A percentile compares a stretch with the other conserved stretches of the same genome.
These are phyloP conservation scores for Peribolospora baueri DNA, from an alignment of 768 basidiomycete genomes.

Conservation along the genomic window DNA sequence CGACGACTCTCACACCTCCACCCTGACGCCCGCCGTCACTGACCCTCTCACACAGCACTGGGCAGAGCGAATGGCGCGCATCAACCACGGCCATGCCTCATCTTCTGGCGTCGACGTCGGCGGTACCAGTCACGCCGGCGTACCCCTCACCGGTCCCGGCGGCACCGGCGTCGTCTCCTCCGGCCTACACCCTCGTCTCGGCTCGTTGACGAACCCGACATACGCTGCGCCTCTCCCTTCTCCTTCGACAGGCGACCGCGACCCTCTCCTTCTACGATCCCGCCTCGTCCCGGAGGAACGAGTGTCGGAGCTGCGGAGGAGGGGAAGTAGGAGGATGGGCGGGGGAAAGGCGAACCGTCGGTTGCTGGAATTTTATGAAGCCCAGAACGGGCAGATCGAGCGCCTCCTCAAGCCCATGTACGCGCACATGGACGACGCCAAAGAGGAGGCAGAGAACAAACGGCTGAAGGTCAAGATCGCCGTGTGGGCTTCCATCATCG, in stretches of 20 bases:
- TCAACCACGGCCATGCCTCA: too few relatives aligned
- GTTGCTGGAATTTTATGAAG: constrained; percentile 15
- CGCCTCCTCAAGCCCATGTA: constrained; percentile 78
- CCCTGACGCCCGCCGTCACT: too few relatives aligned
- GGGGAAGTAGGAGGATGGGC: constrained; percentile 34
- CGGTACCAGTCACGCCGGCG: too few relatives aligned
- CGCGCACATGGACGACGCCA: constrained; percentile 61
- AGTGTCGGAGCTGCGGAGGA: constrained; percentile 35
- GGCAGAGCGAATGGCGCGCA: too few relatives aligned
- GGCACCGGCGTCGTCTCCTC: too few relatives aligned
- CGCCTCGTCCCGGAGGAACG: constrained; percentile 34
- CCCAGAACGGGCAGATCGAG: constrained; percentile 40
- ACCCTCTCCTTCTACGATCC: constrained; percentile 6
- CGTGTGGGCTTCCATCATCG: constrained; percentile 52
- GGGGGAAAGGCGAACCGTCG: constrained; percentile 41
- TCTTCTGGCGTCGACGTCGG: too few relatives aligned
- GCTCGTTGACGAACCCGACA: background rate
- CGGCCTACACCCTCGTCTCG: too few relatives aligned
- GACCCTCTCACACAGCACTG: too few relatives aligned
- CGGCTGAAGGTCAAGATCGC: constrained; percentile 70
- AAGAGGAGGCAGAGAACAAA: constrained; percentile 36
- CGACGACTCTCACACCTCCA: too few relatives aligned
- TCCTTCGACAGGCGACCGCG: constrained; percentile 24
- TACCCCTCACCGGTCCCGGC: too few relatives aligned
- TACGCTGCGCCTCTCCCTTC: background rate